These are phyloP conservation scores for Limtongozyma cylindracea DNA, from an alignment of 805 yeast genomes.

Conservation along the genomic window DNA sequence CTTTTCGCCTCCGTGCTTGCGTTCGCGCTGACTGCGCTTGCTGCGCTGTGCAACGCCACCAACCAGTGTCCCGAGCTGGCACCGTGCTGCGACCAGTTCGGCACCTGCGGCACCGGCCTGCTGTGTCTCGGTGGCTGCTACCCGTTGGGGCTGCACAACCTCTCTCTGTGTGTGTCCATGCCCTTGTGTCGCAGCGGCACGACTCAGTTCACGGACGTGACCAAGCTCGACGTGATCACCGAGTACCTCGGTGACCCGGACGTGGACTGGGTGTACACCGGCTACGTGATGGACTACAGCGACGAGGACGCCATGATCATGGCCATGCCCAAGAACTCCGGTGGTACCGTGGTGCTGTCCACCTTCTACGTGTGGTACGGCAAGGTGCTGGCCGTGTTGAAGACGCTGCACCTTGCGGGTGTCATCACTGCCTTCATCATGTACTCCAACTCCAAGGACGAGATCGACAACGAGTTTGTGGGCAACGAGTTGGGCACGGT, in stretches of 20 bases:
- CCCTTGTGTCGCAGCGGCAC: conserved; percentile 37
- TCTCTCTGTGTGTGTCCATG: conserved; percentile 63
- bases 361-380: conserved; percentile 79
- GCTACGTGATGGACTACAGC: conserved; percentile 17
- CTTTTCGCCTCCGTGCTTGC: too few relatives aligned
- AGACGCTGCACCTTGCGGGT: conserved; percentile 55
- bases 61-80: conserved; percentile 39
- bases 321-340: conserved; percentile 55
- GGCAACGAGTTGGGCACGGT: conserved; percentile 45
- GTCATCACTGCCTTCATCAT: conserved; percentile 67
- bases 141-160: conserved; percentile 37
- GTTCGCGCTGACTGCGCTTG: too few relatives aligned
- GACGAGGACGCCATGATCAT: conserved; percentile 26
- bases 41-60: conserved; percentile 33
- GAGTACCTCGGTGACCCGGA: conserved; percentile 48
- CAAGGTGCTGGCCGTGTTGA: conserved; percentile 38
- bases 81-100: conserved; percentile 79
- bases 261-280: conserved; percentile 50
- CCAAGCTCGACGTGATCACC: conserved; percentile 5
- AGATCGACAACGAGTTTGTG: conserved; percentile 70
- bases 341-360: conserved; percentile 65
- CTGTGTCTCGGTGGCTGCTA: conserved; percentile 79
- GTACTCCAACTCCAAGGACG: conserved; percentile 72
- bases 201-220: conserved; percentile 14
- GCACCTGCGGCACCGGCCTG: conserved; percentile 55